A percentile compares a stretch with the other conserved stretches of the same genome.
phyloP scores from a whole-genome alignment of 2,329 filamentous ascomycete genomes.

The Xylariaceae sp. region DNA sequence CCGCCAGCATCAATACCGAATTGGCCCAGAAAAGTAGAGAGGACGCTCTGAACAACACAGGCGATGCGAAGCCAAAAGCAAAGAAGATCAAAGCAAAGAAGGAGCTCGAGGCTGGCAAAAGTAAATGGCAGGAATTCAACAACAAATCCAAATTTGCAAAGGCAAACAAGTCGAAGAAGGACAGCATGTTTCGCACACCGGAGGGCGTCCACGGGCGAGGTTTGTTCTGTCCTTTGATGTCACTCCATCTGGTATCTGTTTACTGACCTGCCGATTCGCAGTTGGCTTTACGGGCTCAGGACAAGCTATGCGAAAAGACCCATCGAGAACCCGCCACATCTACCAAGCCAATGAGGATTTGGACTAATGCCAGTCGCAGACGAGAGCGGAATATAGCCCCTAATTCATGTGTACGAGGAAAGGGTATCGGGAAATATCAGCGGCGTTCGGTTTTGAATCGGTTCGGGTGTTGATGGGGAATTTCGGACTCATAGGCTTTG shows the following conservation, averaged over 20 bases:
- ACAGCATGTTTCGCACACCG: constrained; percentile 94
- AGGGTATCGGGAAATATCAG: constrained; percentile 7
- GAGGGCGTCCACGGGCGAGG: constrained; percentile 82
- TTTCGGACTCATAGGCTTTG: constrained; percentile 26
- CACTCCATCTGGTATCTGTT: neutral
- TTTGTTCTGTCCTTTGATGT: constrained; percentile 37
- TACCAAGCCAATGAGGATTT: constrained; percentile 73
- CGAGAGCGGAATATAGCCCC: constrained; percentile 11
- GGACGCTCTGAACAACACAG: constrained; percentile 55
- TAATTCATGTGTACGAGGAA: constrained; percentile 13
- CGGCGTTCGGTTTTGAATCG: constrained; percentile 20
- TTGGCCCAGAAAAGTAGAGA: constrained; percentile 47
- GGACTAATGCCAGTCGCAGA: constrained; percentile 46
- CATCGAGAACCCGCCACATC: constrained; percentile 72
- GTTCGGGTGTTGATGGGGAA: constrained; percentile 13
- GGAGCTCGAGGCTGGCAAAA: constrained; percentile 84
- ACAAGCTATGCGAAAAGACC: constrained; percentile 91
- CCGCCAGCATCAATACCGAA: constrained; percentile 53
- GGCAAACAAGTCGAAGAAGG: constrained; percentile 61
- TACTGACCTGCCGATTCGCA: constrained; percentile 38
- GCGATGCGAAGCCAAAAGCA: constrained; percentile 69
- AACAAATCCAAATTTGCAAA: constrained; percentile 68
- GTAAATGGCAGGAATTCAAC: constrained; percentile 91
- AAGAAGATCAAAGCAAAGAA: constrained; percentile 91
- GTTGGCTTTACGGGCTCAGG: constrained; percentile 96